phyloP scores from a whole-genome alignment of 768 basidiomycete species.

The Hericium alpestre region DNA sequence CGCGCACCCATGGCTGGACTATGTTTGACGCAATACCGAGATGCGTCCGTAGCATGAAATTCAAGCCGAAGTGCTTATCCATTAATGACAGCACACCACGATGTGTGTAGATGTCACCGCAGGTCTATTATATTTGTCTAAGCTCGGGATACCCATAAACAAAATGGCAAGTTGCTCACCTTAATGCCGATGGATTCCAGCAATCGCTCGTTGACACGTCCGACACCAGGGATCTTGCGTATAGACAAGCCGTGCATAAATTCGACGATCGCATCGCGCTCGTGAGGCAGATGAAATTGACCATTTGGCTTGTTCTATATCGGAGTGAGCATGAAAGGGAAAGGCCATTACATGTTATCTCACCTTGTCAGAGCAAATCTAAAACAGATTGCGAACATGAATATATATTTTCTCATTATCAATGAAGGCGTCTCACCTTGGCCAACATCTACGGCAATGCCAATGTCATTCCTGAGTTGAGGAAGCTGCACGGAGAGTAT shows the following conservation, averaged over 20 bases:
- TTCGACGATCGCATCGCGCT: conserved; percentile 45
- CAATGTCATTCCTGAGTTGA: neutral
- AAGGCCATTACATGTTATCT: neutral
- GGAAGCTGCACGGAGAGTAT: neutral
- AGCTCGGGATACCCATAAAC: neutral
- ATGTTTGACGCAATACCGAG: conserved; percentile 81
- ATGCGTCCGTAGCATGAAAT: conserved; percentile 66
- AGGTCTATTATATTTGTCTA: conserved; percentile 41
- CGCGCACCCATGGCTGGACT: conserved; percentile 64
- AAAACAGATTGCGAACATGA: neutral
- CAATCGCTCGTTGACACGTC: conserved; percentile 80
- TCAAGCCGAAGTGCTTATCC: conserved; percentile 79
- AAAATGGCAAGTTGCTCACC: conserved; percentile 27
- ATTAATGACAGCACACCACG: conserved; percentile 68
- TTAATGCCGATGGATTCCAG: conserved; percentile 82
- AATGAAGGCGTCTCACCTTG: conserved; percentile 45
- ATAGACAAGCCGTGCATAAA: conserved; percentile 82
- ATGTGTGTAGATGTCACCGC: conserved; percentile 78
- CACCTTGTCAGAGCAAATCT: conserved; percentile 93
- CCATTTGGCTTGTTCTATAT: conserved; percentile 87
- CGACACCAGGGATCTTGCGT: conserved; percentile 82
- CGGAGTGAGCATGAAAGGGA: neutral
- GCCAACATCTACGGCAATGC: conserved; percentile 61
- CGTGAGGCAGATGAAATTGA: conserved; percentile 70
- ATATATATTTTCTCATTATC: neutral